phyloP scores from a whole-genome alignment of 306 rosid genomes.

The Carpinus fangiana region DNA sequence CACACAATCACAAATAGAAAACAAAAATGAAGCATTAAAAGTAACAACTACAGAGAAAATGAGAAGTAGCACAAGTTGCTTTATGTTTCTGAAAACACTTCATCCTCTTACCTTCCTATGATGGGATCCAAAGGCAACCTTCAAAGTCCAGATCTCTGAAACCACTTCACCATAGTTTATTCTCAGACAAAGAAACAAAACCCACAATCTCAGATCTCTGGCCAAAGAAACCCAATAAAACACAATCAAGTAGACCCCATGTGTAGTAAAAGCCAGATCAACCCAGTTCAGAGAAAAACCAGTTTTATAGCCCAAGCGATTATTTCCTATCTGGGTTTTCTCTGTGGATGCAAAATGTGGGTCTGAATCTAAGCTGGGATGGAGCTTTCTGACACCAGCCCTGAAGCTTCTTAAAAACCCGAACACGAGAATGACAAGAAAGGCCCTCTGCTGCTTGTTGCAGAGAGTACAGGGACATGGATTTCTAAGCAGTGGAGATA shows the following conservation, averaged over 20 bases:
- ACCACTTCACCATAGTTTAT: slow-evolving; percentile 33
- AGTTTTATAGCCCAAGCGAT: slow-evolving; percentile 26
- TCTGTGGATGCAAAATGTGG: slow-evolving; percentile 41
- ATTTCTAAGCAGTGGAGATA: slow-evolving; percentile 34
- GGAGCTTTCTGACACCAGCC: slow-evolving; percentile 60
- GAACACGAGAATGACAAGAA: slow-evolving; percentile 22
- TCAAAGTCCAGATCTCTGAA: slow-evolving; percentile 72
- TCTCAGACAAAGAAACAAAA: slow-evolving; percentile 23
- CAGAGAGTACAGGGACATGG: slow-evolving; percentile 27
- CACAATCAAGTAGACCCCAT: slow-evolving; percentile 13
- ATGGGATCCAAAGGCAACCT: slow-evolving; percentile 26
- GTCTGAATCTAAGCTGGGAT: slow-evolving; percentile 66
- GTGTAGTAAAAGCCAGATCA: slow-evolving; percentile 21
- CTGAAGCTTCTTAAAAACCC: slow-evolving; percentile 27
- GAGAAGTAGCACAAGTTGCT: neutral
- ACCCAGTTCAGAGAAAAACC: slow-evolving; percentile 31
- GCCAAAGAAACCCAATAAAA: slow-evolving; percentile 20
- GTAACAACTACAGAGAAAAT: neutral
- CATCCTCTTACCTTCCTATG: slow-evolving; percentile 28
- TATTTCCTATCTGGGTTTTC: slow-evolving; percentile 18
- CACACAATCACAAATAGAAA: neutral
- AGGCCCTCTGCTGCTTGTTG: slow-evolving; percentile 20
- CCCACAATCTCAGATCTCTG: slow-evolving; percentile 49
- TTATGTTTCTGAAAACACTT: neutral
- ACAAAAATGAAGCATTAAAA: neutral